Conservation (phyloP, 805 yeast species). For the Zygotorulaspora chibaensis region DNA sequence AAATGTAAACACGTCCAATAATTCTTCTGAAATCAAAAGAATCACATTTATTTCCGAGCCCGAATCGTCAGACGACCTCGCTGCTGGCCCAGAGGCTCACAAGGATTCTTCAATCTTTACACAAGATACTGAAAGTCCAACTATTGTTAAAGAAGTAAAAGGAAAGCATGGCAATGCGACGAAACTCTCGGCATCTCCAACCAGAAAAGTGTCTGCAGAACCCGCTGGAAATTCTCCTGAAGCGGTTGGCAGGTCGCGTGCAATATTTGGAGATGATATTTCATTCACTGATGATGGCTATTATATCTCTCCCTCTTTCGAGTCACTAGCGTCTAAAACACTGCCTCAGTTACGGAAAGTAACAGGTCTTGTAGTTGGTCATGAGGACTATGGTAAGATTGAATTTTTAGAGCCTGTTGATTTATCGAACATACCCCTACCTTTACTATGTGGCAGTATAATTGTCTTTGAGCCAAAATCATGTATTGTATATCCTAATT, state of each 20-base stretch:
- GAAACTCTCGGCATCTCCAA: slow-evolving; percentile 6
- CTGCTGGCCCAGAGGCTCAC: slow-evolving; percentile 2
- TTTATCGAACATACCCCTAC: slow-evolving; percentile 58
- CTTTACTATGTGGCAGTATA: slow-evolving; percentile 61
- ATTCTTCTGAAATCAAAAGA: slow-evolving; percentile 16
- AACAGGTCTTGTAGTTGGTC: slow-evolving; percentile 67
- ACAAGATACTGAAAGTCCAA: slow-evolving; percentile 12
- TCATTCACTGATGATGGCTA: slow-evolving; percentile 68
- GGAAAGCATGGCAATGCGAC: slow-evolving; percentile 8
- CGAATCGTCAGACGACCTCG: slow-evolving; percentile 5
- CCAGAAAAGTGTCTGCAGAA: neutral
- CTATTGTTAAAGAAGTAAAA: slow-evolving; percentile 9
- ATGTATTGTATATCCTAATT: slow-evolving; percentile 69
- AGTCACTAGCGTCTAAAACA: slow-evolving; percentile 55
- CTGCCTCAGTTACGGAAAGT: slow-evolving; percentile 63
- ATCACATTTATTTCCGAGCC: slow-evolving; percentile 15
- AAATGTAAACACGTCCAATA: slow-evolving; percentile 2
- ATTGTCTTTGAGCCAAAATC: slow-evolving; percentile 57
- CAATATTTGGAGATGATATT: slow-evolving; percentile 37
- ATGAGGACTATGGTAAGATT: slow-evolving; percentile 65
- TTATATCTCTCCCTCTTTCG: slow-evolving; percentile 78
- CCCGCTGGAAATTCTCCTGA: neutral
- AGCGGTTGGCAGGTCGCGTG: slow-evolving; percentile 12
- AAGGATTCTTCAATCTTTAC: slow-evolving; percentile 13
- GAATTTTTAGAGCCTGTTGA: slow-evolving; percentile 82